Percentiles rank a stretch among this genome's conserved stretches.
phyloP scores from a whole-genome alignment of 2,329 filamentous ascomycete genomes.

The Ascochyta lentis region DNA sequence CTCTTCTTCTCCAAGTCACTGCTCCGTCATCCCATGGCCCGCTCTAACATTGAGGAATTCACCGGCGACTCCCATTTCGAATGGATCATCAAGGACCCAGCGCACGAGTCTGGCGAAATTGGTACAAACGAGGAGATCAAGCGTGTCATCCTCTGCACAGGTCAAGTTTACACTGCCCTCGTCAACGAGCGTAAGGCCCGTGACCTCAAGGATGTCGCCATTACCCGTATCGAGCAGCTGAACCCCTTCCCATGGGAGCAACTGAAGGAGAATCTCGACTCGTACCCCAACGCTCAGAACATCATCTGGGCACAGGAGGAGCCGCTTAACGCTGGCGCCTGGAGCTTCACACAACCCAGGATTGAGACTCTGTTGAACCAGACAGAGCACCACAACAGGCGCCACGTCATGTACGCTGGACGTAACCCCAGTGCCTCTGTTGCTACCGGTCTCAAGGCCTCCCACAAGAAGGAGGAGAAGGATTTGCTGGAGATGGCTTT shows the following conservation, averaged over 20 bases:
- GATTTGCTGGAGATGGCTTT: slow-evolving; percentile 75
- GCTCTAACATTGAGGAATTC: slow-evolving; percentile 90
- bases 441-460: slow-evolving; percentile 87
- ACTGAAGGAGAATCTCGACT: slow-evolving; percentile 94
- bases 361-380: slow-evolving; percentile 96
- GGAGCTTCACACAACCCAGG: slow-evolving; percentile 96
- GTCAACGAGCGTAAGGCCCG: slow-evolving; percentile 89
- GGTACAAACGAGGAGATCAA: slow-evolving; percentile 85
- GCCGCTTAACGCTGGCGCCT: slow-evolving; percentile 94
- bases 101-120: slow-evolving; percentile 77
- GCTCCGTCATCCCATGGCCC: slow-evolving; percentile 89
- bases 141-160: slow-evolving; percentile 91
- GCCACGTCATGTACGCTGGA: slow-evolving; percentile 97
- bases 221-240: slow-evolving; percentile 95
- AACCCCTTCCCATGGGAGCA: slow-evolving; percentile 99
- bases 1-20: slow-evolving; percentile 99
- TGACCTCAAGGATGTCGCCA: slow-evolving; percentile 86
- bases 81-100: slow-evolving; percentile 93
- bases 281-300: slow-evolving; percentile 95
- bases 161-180: slow-evolving; percentile 90
- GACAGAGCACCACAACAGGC: slow-evolving; percentile 89
- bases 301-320: slow-evolving; percentile 98
- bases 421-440: slow-evolving; percentile 92
- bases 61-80: slow-evolving; percentile 90
- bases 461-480: slow-evolving; percentile 90